A percentile compares a stretch with the other conserved stretches of the same genome.
Evolutionary conservation across 164 flowering plant species (phyloP).

Genomic region (Euptelea pleiosperma): DNA sequence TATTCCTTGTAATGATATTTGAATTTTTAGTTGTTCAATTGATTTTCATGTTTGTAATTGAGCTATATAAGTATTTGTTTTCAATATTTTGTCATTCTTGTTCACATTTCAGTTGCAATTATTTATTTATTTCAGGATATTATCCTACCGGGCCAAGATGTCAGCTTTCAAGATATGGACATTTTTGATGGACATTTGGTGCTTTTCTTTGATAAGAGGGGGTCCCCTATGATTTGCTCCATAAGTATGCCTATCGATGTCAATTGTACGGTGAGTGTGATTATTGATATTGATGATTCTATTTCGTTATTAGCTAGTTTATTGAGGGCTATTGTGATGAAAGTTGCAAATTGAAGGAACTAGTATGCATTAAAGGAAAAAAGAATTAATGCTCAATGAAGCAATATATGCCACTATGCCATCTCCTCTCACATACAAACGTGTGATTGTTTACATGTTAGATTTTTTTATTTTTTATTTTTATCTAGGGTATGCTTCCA

Average conservation of each 20-base stretch:
- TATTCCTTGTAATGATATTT: neutral
- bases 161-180: constrained; percentile 76
- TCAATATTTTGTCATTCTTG: neutral
- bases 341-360: no score
- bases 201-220: constrained; percentile 57
- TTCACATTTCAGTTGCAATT: neutral
- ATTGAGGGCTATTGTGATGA: constrained; percentile 6
- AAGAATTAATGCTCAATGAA: no score
- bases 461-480: no score
- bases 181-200: constrained; percentile 74
- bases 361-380: no score
- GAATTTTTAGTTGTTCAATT: neutral
- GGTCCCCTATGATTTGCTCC: constrained; percentile 60
- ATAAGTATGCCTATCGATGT: constrained; percentile 55
- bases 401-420: no score
- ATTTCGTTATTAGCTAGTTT: constrained; percentile 3
- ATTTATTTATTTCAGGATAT: constrained; percentile 37
- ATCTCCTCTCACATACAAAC: no score
- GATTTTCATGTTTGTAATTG: neutral
- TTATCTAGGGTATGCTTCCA: no score
- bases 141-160: constrained; percentile 56
- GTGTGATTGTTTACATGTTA: no score
- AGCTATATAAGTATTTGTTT: neutral
- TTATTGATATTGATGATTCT: neutral
- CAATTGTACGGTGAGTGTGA: constrained; percentile 43